Base-by-base conservation (phyloP, 83 land plant species). In the Picea abies region DNA sequence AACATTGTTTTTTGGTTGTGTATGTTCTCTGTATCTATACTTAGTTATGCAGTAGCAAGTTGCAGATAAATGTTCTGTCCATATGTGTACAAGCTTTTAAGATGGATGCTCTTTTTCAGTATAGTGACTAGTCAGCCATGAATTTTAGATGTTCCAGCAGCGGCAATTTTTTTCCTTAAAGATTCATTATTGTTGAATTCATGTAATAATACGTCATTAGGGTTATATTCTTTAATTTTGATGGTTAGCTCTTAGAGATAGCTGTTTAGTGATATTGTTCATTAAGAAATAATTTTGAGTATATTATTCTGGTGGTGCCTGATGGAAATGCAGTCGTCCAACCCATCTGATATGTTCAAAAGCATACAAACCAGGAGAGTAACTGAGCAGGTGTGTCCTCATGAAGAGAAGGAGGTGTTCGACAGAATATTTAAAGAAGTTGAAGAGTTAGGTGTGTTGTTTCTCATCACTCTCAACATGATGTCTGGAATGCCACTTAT, bases 381-480 rank as follows among this genome's bases (percentile, higher is more conserved):
- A 39, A 3, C 14, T 72, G 44, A 72, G 56, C 76, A 72, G 44
- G 56, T 44, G 76, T 5, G n/a, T 44, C 44, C 56, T 41, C 23
- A 72, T 72, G 76, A 72, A 41, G 76, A 72, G 44, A 44, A 72
- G 25, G 76, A 72, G 14, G n/a, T 72, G 44, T 69, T 69, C 10
- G 5, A 37, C n/a, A 69, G 19, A 69, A 19, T 69, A 4, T 72
- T 72, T 4, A 72, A 41, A 11, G 76, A 72, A 72, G 76, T 72
- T 20, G 76, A 72, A 72, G 25, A 72, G 56, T 72, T 72, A 41
- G 76, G 76, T 72, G 56, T n/a, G 76, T 44, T 72, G 20, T 71
- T 72, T 41, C 76, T 72, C 15, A 44, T 72, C 56, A 5, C 44
- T 72, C 52, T 41, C 56, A 20, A 20, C 12, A 8, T 72, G 22